Conservation (phyloP, 805 yeast genomes). For the Candida xiaguanensis region DNA sequence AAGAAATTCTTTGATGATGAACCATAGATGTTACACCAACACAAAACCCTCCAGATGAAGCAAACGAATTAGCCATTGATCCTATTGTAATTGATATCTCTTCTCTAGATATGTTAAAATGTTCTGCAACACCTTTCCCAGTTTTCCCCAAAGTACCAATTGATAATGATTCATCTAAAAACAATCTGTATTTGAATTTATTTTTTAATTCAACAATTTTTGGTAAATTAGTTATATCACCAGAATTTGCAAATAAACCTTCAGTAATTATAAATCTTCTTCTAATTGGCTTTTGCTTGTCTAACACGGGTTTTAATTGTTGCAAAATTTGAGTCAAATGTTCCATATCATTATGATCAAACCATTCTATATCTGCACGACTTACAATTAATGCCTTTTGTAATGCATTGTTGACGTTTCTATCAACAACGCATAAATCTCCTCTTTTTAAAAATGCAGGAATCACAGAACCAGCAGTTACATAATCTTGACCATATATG, state of each 20-base stretch:
- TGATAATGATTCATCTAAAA: conserved; percentile 84
- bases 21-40: conserved; percentile 82
- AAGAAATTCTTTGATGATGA: conserved; percentile 87
- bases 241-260: conserved; percentile 77
- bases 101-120: conserved; percentile 59
- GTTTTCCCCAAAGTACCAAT: conserved; percentile 80
- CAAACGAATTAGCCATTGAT: conserved; percentile 75
- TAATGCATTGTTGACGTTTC: conserved; percentile 66
- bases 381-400: conserved; percentile 88
- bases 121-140: conserved; percentile 86
- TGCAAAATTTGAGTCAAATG: conserved; percentile 69
- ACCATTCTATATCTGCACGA: conserved; percentile 81
- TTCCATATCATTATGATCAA: conserved; percentile 82
- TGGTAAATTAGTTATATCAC: conserved; percentile 73
- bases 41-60: conserved; percentile 91
- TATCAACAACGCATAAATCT: conserved; percentile 85
- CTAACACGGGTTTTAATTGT: conserved; percentile 57
- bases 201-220: conserved; percentile 69
- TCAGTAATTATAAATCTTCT: conserved; percentile 91
- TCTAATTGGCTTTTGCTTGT: conserved; percentile 69
- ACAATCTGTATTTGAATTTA: conserved; percentile 78
- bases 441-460: conserved; percentile 96
- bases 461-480: conserved; percentile 80
- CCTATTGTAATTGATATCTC: conserved; percentile 86
- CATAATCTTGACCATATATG: conserved; percentile 88